Conservation (phyloP, 2,329 filamentous ascomycete species). For the Ascochyta clinopodiicola region DNA sequence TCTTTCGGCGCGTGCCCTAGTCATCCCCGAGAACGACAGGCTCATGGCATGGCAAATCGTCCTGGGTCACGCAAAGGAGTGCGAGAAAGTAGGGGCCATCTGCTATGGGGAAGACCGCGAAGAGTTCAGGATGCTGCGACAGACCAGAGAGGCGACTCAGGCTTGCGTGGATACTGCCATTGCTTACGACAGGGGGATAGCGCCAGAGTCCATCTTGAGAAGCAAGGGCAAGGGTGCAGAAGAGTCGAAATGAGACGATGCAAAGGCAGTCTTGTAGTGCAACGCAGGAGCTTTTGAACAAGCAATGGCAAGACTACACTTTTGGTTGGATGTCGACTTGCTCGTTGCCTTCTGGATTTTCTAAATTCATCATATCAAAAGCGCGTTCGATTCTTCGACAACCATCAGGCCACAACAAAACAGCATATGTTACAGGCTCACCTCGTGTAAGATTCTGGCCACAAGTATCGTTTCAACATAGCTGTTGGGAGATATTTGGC, state of each 20-base stretch:
- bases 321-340: too few species aligned
- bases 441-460: too few species aligned
- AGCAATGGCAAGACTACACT: too few species aligned
- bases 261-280: too few species aligned
- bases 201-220: background rate
- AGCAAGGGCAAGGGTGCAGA: background rate
- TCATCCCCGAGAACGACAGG: background rate
- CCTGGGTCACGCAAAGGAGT: background rate
- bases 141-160: constrained; percentile 4
- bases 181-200: background rate
- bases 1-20: constrained; percentile 6
- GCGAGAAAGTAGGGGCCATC: constrained; percentile 1
- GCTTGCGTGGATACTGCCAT: background rate
- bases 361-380: too few species aligned
- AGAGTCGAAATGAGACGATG: background rate
- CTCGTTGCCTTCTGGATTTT: too few species aligned
- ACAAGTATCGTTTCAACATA: too few species aligned
- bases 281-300: too few species aligned
- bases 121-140: constrained; percentile 1
- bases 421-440: too few species aligned
- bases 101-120: constrained; percentile 14
- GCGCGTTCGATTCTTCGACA: too few species aligned
- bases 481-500: too few species aligned
- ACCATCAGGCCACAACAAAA: too few species aligned
- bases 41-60: constrained; percentile 1